These are phyloP conservation scores for Mesembryanthemum crystallinum DNA, from an alignment of 148 eudicot genomes.

Conservation along the genomic window DNA sequence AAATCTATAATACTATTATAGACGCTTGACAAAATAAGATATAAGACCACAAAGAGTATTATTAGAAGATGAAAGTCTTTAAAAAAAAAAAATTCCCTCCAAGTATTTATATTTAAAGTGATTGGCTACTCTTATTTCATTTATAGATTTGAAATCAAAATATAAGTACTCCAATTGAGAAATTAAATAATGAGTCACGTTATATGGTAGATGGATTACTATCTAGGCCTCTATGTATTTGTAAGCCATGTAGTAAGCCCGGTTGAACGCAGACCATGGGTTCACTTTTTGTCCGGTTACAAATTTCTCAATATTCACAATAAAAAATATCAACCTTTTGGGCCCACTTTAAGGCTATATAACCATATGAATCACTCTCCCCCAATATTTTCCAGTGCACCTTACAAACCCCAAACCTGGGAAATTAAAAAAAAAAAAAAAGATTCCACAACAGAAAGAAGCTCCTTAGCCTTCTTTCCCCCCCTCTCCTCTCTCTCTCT, in stretches of 20 bases:
- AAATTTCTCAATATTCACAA: background rate
- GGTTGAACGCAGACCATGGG: background rate
- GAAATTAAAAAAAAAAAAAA: background rate
- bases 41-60: no score
- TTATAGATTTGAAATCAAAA: no score
- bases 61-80: no score
- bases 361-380: background rate
- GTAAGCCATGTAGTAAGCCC: background rate
- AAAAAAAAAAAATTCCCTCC: no score
- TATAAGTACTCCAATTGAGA: no score
- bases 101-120: no score
- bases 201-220: no score
- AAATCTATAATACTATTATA: no score
- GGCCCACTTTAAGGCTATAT: background rate
- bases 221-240: background rate
- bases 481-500: slow-evolving; percentile 8
- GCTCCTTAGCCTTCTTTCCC: background rate
- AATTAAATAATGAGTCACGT: no score
- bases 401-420: background rate
- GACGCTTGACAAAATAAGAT: no score
- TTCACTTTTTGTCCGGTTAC: background rate
- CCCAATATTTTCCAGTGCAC: slow-evolving; percentile 12
- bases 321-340: background rate
- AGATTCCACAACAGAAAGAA: slow-evolving; percentile 17
- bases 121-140: no score